These are phyloP conservation scores for Mortierella sp. DNA, from an alignment of 371 early-diverging fungal genomes.

Conservation along the genomic window DNA sequence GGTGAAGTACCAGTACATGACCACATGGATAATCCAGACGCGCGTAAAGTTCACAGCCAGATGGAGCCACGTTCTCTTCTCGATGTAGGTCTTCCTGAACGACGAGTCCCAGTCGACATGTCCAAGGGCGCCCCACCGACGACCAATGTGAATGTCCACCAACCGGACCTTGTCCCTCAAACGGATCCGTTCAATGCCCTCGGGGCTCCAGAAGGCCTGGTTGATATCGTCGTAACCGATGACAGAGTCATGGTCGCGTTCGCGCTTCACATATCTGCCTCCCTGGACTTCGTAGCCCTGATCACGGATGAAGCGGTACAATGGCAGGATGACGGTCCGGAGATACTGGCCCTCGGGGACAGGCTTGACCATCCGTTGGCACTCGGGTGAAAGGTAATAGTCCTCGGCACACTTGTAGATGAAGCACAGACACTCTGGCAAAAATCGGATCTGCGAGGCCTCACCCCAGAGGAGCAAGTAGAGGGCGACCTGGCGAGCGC, in stretches of 20 bases:
- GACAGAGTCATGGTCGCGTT: conserved; percentile 83
- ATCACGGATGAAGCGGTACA: conserved; percentile 84
- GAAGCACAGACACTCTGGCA: conserved; percentile 86
- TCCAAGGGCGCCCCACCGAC: conserved; percentile 73
- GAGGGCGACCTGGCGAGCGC: conserved; percentile 80
- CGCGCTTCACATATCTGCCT: conserved; percentile 78
- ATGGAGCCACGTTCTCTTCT: conserved; percentile 87
- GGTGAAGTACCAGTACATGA: conserved; percentile 86
- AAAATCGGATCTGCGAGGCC: conserved; percentile 82
- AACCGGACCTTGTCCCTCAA: conserved; percentile 67
- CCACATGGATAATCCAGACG: conserved; percentile 88
- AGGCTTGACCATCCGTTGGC: conserved; percentile 58
- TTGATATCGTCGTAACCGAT: conserved; percentile 94
- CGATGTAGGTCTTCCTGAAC: conserved; percentile 88
- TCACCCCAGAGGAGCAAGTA: conserved; percentile 92
- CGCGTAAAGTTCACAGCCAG: conserved; percentile 87
- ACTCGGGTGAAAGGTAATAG: conserved; percentile 60
- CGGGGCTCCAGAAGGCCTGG: conserved; percentile 86
- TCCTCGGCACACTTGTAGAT: conserved; percentile 82
- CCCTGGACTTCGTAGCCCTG: conserved; percentile 79
- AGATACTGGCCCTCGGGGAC: conserved; percentile 79
- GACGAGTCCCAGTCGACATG: conserved; percentile 78
- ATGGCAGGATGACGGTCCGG: conserved; percentile 74
- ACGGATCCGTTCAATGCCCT: conserved; percentile 69
- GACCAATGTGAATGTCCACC: conserved; percentile 66